A percentile compares a stretch with the other conserved stretches of the same genome.
Conservation (phyloP, 345 rosid species). For the Murraya koenigii region DNA sequence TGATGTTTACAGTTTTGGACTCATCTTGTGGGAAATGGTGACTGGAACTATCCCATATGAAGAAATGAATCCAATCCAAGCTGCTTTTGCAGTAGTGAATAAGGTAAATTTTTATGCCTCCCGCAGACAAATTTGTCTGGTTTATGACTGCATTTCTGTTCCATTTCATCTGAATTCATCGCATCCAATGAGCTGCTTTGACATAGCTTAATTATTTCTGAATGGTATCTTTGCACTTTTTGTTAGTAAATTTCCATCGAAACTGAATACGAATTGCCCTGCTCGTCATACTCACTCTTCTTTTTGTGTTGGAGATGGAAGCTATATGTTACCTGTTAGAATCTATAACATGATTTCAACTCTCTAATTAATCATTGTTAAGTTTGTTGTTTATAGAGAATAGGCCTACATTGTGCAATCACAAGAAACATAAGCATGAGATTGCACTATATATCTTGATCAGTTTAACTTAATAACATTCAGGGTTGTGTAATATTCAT, state of each 20-base stretch:
- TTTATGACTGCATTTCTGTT: neutral
- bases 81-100: slow-evolving; percentile 97
- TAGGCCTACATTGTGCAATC: neutral
- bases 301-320: neutral
- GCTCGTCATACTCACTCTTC: neutral
- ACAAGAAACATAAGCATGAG: neutral
- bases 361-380: neutral
- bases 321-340: neutral
- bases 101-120: slow-evolving; percentile 45
- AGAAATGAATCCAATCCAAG: slow-evolving; percentile 98
- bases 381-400: neutral
- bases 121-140: neutral
- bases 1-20: slow-evolving; percentile 94
- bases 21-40: slow-evolving; percentile 95
- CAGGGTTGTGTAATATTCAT: neutral
- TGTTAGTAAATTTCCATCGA: neutral
- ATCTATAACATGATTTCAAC: neutral
- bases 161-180: neutral
- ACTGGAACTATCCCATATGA: slow-evolving; percentile 92
- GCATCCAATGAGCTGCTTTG: neutral
- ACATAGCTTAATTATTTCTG: neutral
- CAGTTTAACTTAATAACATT: neutral
- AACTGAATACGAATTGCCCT: neutral
- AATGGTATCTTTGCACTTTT: neutral
- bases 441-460: neutral